Evolutionary conservation across 192 early-diverging fungal species (phyloP), one percentile per base, ranked within the genome.

Genomic region (Chytriomyces confervae): DNA sequence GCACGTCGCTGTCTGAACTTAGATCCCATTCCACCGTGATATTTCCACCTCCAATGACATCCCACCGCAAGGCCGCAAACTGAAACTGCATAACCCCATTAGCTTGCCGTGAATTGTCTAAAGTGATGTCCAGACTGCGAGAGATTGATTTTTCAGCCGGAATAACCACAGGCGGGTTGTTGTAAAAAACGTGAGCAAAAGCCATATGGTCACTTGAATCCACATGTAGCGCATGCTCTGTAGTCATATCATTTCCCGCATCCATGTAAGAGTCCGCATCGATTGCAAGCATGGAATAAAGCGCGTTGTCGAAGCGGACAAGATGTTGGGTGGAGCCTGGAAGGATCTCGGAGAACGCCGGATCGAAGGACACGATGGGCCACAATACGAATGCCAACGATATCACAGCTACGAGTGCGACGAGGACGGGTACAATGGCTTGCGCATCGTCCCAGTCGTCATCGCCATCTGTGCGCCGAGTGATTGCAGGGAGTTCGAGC

Each of bases 311-410:
- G 36, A 36, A 36, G 36, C 36, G 36, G 36, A 36, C 36, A 36
- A 36, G 36, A 36, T 36, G 36, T 36, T 36, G 36, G 36, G 36
- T 36, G 36, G 36, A 36, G 53, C 53, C 53, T n/a, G 53, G 53
- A 57, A 57, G 16, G 20, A 57, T 57, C 16, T 57, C 53, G 53
- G 13, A 13, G 20, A 57, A 57, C 1, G 53, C 53, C 53, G 53
- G 53, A 47, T 74, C 72, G 61, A 43, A 74, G 43, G 72, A 74
- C n/a, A 74, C 62, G 16, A 74, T 62, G 11, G 72, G 72, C 72
- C 72, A 74, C 62, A 74, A 61, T 61, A 74, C 46, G 20, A 74
- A 62, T 13, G 72, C 72, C 7, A 74, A 8, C 3, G 44, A 18
- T 23, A 61, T 20, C 51, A 74, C 43, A 16, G 24, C 72, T 45